Percentiles rank a stretch among this genome's conserved stretches.
Evolutionary conservation across 257 asterid species (phyloP).

Genomic region (Solanum piurae): DNA sequence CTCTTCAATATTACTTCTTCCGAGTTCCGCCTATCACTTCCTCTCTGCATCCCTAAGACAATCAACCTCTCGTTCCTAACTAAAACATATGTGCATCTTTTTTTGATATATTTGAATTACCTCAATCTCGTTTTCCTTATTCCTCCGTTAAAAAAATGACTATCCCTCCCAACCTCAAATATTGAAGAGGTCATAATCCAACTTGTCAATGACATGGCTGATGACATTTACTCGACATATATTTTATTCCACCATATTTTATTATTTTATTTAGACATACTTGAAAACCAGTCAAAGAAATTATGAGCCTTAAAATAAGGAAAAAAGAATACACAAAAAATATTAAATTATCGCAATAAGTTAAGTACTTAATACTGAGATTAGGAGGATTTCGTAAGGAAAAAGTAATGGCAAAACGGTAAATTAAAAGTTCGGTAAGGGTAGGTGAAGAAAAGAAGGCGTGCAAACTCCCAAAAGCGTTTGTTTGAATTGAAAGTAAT

Average conservation of each 20-base stretch:
- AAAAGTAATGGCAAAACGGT: conserved; percentile 3
- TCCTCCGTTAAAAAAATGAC: fast-evolving
- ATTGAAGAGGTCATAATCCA: not conserved
- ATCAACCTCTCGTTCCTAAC: not conserved
- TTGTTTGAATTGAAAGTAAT: not conserved
- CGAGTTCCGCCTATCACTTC: not conserved
- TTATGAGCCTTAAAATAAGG: not conserved
- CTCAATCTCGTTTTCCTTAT: not conserved
- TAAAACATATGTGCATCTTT: not conserved
- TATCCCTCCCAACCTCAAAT: not conserved
- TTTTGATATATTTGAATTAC: fast-evolving
- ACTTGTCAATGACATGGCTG: not conserved
- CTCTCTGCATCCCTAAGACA: not conserved
- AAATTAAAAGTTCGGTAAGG: not conserved
- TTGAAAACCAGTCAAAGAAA: not conserved
- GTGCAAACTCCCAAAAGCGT: not conserved
- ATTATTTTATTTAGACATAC: not conserved
- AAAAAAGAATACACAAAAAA: not conserved
- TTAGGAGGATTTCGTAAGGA: not conserved
- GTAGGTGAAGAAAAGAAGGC: not conserved
- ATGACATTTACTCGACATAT: not conserved
- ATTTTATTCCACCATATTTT: not conserved
- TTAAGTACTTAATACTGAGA: not conserved
- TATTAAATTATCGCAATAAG: not conserved
- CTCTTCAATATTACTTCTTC: not conserved